Conservation (phyloP, 179 eudicot genomes). For the Actinidia chinensis region DNA sequence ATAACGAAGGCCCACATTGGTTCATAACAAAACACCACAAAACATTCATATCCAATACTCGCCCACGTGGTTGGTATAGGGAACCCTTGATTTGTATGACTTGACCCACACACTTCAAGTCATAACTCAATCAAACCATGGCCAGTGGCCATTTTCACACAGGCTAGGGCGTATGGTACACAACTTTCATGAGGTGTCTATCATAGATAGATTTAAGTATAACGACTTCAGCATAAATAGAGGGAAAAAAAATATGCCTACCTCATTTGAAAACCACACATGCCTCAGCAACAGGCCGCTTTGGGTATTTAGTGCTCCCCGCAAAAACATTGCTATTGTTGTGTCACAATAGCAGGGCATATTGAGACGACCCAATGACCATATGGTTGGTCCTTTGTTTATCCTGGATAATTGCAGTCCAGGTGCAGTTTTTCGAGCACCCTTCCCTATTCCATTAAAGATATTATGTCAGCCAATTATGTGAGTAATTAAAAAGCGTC, state of each 20-base stretch:
- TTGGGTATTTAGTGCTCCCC: conserved; percentile 91
- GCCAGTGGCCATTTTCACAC: no score
- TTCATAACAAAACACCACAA: no score
- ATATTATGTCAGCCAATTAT: conserved; percentile 4
- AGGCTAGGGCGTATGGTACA: no score
- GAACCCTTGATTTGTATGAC: no score
- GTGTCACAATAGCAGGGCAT: conserved; percentile 86
- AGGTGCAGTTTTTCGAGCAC: conserved; percentile 60
- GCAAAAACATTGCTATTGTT: conserved; percentile 89
- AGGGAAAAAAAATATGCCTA: conserved; percentile 35
- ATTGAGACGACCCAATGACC: conserved; percentile 92
- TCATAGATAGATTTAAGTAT: no score
- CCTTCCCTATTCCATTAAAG: conserved; percentile 55
- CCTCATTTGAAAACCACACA: conserved; percentile 80
- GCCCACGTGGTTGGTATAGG: no score
- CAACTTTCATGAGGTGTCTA: no score
- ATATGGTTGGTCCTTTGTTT: conserved; percentile 67
- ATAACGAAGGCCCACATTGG: no score
- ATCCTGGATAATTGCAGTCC: conserved; percentile 65
- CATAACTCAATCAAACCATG: no score
- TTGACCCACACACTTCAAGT: no score
- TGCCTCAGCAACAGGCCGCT: conserved; percentile 83
- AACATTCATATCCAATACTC: no score
- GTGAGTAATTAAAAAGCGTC: background rate
- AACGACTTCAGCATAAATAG: no score